Evolutionary conservation across 371 early-diverging fungal species (phyloP), one percentile per base, ranked within the genome.

Genomic region (Mycotypha africana): DNA sequence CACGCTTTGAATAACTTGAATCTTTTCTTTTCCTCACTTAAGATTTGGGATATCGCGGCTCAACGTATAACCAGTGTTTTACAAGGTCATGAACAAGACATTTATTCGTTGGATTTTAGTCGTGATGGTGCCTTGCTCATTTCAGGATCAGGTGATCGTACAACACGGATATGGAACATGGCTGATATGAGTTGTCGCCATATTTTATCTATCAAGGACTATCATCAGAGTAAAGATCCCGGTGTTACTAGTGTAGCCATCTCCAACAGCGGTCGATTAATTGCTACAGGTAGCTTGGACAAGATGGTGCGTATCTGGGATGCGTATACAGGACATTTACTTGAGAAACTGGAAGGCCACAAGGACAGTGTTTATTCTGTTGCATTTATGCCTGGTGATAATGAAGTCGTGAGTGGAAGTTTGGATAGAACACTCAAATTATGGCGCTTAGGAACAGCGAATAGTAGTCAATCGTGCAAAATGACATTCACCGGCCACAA

Each of bases 91-190:
- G 88, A 88, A 33, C 91, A 91, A 64, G 97, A 96, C 60, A 94
- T 97, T 49, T 95, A 95, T 62, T 85, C 87, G 20, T 65, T 97
- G 45, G 98, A 95, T 51, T 96, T 93, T 62, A 89, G 92, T 47
- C 65, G 85, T 20, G 92, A 95, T 66, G 97, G 97, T 24, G 73
- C 82, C 49, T 77, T 79, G 36, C 79, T 97, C 48, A 89, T 92
- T 17, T 87, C 88, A n/a, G 98, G 97, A 21, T 86, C 88, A 24
- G 97, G 97, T 24, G 98, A 97, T 67, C 79, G 87, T 50, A 92
- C 89, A 2, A 85, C 80, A 36, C 68, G 90, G 35, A 71, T 93
- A 11, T 93, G 94, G 94, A 85, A 84, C 48, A 76, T 87, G 68
- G 84, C 87, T 14, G 75, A 78, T 24, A 91, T 90, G 28, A 75